Percentiles rank a stretch among this genome's conserved stretches.
Evolutionary conservation across 202 grass and related monocot species (phyloP).

Genomic region (Panicum hallii): DNA sequence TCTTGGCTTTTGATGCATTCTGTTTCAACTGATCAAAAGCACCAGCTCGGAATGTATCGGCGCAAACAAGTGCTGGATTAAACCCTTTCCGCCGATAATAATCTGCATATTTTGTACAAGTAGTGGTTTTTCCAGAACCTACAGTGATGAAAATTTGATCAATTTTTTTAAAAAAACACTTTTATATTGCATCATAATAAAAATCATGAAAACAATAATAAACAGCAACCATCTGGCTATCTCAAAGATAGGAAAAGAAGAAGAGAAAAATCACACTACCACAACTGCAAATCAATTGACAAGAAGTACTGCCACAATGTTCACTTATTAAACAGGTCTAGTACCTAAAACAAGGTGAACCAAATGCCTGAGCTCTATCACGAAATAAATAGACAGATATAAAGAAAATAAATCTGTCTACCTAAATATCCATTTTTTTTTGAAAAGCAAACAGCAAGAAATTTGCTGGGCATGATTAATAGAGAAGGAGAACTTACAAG

Average conservation of each 20-base stretch:
- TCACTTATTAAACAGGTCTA: too few relatives aligned
- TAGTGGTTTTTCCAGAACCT: slow-evolving; percentile 97
- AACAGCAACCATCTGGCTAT: background rate
- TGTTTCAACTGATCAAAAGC: slow-evolving; percentile 98
- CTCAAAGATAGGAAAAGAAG: background rate
- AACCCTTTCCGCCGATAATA: slow-evolving; percentile 95
- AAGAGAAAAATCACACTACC: background rate
- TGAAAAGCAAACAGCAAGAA: too few relatives aligned
- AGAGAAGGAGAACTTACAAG: too few relatives aligned
- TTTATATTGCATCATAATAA: background rate
- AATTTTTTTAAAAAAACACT: background rate
- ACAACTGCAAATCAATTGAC: too few relatives aligned
- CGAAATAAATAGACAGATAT: too few relatives aligned
- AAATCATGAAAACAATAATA: slow-evolving; percentile 24
- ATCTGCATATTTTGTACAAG: slow-evolving; percentile 95
- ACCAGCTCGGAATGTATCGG: slow-evolving; percentile 98
- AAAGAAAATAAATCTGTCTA: too few relatives aligned
- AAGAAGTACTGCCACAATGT: too few relatives aligned
- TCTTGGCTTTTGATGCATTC: slow-evolving; percentile 96
- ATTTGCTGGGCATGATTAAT: too few relatives aligned
- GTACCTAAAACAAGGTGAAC: too few relatives aligned
- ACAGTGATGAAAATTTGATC: slow-evolving; percentile 6
- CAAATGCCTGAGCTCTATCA: too few relatives aligned
- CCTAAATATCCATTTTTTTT: too few relatives aligned
- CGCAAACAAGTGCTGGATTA: slow-evolving; percentile 86